Evolutionary conservation across 192 early-diverging fungal genomes (phyloP).

Genomic region (Coemansia sp.): DNA sequence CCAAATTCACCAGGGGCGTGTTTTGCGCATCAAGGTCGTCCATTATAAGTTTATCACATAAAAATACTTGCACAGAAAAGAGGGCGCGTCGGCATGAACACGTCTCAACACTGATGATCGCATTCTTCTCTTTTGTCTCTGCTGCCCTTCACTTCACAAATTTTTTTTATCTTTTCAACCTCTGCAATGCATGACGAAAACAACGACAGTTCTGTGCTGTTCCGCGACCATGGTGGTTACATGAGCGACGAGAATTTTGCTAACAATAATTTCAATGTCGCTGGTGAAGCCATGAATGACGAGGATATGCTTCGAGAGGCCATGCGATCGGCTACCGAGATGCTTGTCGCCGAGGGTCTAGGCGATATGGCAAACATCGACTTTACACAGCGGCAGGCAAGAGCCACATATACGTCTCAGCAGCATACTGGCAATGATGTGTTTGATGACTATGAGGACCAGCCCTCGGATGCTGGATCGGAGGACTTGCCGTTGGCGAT

Average conservation of each 20-base stretch:
- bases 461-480: neutral
- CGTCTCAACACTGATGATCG: neutral
- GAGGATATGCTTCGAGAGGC: slow-evolving; percentile 26
- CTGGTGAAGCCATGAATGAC: neutral
- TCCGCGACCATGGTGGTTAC: slow-evolving; percentile 5
- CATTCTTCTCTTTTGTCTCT: neutral
- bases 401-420: neutral
- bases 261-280: neutral
- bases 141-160: neutral
- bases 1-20: slow-evolving; percentile 39
- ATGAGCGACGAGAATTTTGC: neutral
- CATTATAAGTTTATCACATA: slow-evolving; percentile 5
- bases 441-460: neutral
- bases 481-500: neutral
- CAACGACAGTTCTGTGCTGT: neutral
- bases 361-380: slow-evolving; percentile 40
- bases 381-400: slow-evolving; percentile 16
- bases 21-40: slow-evolving; percentile 28
- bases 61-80: neutral
- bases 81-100: neutral
- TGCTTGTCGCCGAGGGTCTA: slow-evolving; percentile 44
- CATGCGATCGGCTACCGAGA: slow-evolving; percentile 30
- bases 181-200: neutral
- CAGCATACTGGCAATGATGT: neutral
- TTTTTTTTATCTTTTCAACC: neutral